Evolutionary conservation across 768 basidiomycete species (phyloP), one percentile per base, ranked within the genome.

Genomic region (Collybia mongolica): DNA sequence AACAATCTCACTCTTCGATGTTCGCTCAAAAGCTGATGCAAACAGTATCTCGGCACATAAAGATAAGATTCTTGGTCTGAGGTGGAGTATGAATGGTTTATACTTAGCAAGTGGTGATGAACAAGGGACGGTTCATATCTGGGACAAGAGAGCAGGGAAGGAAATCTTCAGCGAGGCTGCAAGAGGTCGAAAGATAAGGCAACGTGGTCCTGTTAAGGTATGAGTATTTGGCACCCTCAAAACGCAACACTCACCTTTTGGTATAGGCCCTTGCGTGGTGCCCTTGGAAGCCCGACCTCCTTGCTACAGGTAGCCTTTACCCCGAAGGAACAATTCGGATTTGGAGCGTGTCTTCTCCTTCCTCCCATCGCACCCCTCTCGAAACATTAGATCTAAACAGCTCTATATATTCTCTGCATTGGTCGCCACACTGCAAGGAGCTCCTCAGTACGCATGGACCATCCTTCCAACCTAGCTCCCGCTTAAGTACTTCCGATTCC

Each of bases 381-480:
- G 74, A 81, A 28, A 90, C 87, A 0, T 76, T 89, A 5, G 77
- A 88, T 6, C 85, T 96, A 63, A 84, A 94, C 49, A 93, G 92
- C 3, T 83, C 87, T 0, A 66, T 77, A 1, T 57, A 69, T n/a
- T 74, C 74, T 11, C 72, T 96, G 6, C 83, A 88, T 47, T 97
- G 88, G 81, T 88, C 90, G 5, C 82, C 88, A 14, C 90, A 93
- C 66, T 79, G 83, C 53, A 93, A 93, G 59, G 93, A 97, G 62
- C 74, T 96, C 46, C 65, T 94, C n/a, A 90, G 88, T 49, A 93
- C 91, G 0, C 94, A 96, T 57, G 94, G 93, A 1, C 84, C 63
- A 7, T 71, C 72, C 0, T 76, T 73, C 44, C 48, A 84, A 81
- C 43, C 84, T 78, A 15, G 72, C 83, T 47, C 79, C 54, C 57